phyloP scores from a whole-genome alignment of 345 rosid species.

The Melaleuca alternifolia region DNA sequence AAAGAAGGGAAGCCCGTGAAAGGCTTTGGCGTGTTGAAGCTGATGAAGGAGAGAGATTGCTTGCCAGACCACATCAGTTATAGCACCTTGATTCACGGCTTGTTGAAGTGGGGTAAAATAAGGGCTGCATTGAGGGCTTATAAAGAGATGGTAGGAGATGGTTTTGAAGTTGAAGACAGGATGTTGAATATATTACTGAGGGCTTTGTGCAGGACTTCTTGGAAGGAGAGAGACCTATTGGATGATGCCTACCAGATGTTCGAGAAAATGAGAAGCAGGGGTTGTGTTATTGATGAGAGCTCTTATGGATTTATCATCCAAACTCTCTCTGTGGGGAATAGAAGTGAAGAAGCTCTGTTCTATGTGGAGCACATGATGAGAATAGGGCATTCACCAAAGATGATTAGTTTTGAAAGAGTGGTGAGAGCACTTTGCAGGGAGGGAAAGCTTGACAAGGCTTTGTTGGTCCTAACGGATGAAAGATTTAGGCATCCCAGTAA shows the following conservation, averaged over 20 bases:
- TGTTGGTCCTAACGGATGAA: slow-evolving; percentile 25
- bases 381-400: slow-evolving; percentile 24
- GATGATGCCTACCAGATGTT: slow-evolving; percentile 35
- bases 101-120: slow-evolving; percentile 39
- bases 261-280: slow-evolving; percentile 21
- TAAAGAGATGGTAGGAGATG: slow-evolving; percentile 31
- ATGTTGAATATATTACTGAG: slow-evolving; percentile 30
- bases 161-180: slow-evolving; percentile 29
- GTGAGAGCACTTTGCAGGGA: slow-evolving; percentile 28
- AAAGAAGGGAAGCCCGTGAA: slow-evolving; percentile 43
- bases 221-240: slow-evolving; percentile 19
- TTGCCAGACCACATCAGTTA: slow-evolving; percentile 38
- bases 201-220: slow-evolving; percentile 26
- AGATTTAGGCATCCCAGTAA: slow-evolving; percentile 16
- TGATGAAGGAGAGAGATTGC: slow-evolving; percentile 43
- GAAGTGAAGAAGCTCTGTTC: slow-evolving; percentile 23
- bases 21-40: slow-evolving; percentile 38
- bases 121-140: slow-evolving; percentile 23
- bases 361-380: slow-evolving; percentile 17
- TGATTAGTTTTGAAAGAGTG: slow-evolving; percentile 20
- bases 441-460: slow-evolving; percentile 31
- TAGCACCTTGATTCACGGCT: slow-evolving; percentile 39
- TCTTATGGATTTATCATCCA: slow-evolving; percentile 21
- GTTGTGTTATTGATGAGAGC: background rate
- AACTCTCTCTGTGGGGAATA: slow-evolving; percentile 21